Conservation (phyloP, 1,139 yeast species). For the Groenewaldozyma sp. region DNA sequence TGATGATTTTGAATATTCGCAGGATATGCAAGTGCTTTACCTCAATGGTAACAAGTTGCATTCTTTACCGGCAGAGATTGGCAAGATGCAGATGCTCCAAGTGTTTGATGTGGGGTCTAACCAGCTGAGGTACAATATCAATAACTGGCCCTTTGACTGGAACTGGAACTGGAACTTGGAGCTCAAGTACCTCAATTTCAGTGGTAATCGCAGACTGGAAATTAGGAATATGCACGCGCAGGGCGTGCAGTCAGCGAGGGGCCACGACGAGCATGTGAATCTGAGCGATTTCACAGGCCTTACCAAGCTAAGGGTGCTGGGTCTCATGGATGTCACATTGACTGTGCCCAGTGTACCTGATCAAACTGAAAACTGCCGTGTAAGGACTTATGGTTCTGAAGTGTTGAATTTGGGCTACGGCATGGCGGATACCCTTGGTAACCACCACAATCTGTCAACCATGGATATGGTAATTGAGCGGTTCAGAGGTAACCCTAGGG, state of each 20-base stretch:
- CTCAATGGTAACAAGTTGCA: constrained; percentile 80
- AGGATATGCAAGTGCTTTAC: constrained; percentile 50
- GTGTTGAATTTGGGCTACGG: constrained; percentile 77
- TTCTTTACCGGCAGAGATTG: constrained; percentile 81
- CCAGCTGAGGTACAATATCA: constrained; percentile 79
- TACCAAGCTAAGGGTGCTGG: constrained; percentile 62
- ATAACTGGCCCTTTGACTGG: constrained; percentile 96
- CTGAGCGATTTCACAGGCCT: constrained; percentile 72
- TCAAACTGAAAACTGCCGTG: constrained; percentile 72
- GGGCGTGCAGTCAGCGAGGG: constrained; percentile 18
- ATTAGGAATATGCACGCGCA: constrained; percentile 55
- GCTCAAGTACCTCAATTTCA: constrained; percentile 72
- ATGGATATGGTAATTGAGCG: constrained; percentile 84
- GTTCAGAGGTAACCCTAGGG: constrained; percentile 72
- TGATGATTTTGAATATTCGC: constrained; percentile 65
- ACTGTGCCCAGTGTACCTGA: constrained; percentile 82
- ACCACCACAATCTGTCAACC: constrained; percentile 54
- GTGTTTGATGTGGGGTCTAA: constrained; percentile 90
- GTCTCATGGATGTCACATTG: constrained; percentile 90
- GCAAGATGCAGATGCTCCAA: constrained; percentile 53
- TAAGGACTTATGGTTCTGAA: constrained; percentile 86
- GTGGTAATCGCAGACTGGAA: constrained; percentile 88
- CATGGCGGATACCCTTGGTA: constrained; percentile 80
- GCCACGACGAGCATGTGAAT: constrained; percentile 32
- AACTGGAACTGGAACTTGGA: constrained; percentile 86